Evolutionary conservation across 2,329 filamentous ascomycete species (phyloP), one percentile per base, ranked within the genome.

Genomic region (Fusarium burgessii): DNA sequence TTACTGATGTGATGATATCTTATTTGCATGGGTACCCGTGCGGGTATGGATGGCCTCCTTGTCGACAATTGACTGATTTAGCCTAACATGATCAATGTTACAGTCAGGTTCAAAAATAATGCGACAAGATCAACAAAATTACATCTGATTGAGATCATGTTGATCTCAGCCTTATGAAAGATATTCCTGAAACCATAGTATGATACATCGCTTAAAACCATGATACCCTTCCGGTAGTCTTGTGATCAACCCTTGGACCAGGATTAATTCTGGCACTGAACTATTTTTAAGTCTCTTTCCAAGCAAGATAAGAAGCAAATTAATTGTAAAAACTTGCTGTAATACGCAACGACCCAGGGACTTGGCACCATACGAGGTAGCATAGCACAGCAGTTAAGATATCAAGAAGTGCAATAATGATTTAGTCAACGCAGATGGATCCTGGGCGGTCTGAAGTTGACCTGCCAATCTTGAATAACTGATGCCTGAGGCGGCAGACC

Each of bases 161-260:
- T 51, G 20, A 25, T 15, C 15, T 36, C 32, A 50, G 32, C 32
- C 47, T 25, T 35, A 9, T 4, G 3, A 18, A 2, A 14, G 7
- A 6, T 6, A 15, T n/a, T n/a, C 13, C 2, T 1, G 5, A 50
- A 25, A 15, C 2, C 11, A n/a, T 10, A 14, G 1, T 12, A 23
- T 3, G 7, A 17, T 17, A 10, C 2, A 25, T 51, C 2, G 6
- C 6, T 18, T 4, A 9, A 1, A 25, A 3, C 12, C 23, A 6
- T 6, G 23, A 14, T 14, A 1, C 8, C 20, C 12, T 14, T 1
- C 9, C 20, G 5, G 2, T 1, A 15, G 6, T 3, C 29, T 35
- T 36, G 17, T 6, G 47, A 8, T 6, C 9, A n/a, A n/a, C 6
- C 47, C 6, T 12, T 12, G 6, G 3, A 15, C 35, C 20, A 50